Base-by-base conservation (phyloP, 169 alveolate genomes). In the Plasmodium gallinaceum region DNA sequence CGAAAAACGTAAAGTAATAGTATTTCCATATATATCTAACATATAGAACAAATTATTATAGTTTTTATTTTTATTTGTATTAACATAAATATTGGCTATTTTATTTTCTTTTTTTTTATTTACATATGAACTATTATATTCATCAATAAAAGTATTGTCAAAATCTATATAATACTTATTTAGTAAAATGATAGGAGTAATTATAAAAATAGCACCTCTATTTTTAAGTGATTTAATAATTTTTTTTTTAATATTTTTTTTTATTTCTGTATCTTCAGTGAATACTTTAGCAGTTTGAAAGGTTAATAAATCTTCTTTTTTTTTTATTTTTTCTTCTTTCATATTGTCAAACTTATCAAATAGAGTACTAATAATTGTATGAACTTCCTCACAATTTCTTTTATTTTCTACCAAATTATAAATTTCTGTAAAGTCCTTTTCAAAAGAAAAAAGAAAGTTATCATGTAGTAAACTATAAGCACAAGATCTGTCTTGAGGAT, bases 311-410 rank as follows among this genome's bases (percentile, higher is more conserved):
- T 74, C 85, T 22, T 51, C 75, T 26, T 92, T 88, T 52, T 64
- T 90, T 69, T 68, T 74, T 14, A 39, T 52, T 12, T 70, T 24
- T 60, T 62, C 87, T 62, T 61, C 66, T 26, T 70, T 92, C 16
- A n/a, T 24, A 75, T 80, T 46, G 10, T 85, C 91, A 51, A 65
- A 52, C 43, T 93, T 74, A n/a, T 88, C 85, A 83, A 94, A 94
- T n/a, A 94, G 76, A 4, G 94, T 78, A 74, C 89, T 45, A 51
- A 94, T 74, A 75, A 94, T 74, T 71, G 91, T 90, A 22, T 74
- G 93, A 7, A 93, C 91, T 75, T 94, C 96, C 76, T 92, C 93
- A 62, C 95, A 94, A 62, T 94, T 90, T 12, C 95, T 93, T 72
- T 92, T 92, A 64, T 92, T 87, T 20, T 89, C 91, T 42, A 94